phyloP scores from a whole-genome alignment of 768 basidiomycete species.

The Mycena belliarum region DNA sequence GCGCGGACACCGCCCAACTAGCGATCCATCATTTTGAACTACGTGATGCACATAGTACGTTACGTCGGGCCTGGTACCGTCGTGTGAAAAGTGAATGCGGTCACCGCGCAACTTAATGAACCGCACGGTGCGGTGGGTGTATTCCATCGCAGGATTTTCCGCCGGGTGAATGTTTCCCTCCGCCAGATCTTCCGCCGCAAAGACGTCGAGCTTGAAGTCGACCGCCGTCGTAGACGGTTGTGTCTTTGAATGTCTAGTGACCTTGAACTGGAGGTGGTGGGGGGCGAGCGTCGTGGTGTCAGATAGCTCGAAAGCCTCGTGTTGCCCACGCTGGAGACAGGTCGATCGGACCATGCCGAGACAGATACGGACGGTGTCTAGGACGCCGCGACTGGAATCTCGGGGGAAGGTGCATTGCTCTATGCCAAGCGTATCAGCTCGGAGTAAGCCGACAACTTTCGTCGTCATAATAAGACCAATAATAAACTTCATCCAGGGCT shows the following conservation, averaged over 20 bases:
- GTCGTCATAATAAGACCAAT: constrained; percentile 3
- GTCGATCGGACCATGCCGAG: too few species aligned
- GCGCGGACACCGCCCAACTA: constrained; percentile 8
- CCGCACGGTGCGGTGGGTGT: constrained; percentile 6
- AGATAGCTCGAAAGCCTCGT: constrained; percentile 4
- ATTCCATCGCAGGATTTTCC: constrained; percentile 1
- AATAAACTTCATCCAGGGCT: constrained; percentile 12
- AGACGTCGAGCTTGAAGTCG: background rate
- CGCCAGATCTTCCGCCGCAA: background rate
- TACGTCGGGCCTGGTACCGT: background rate
- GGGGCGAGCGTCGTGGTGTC: background rate
- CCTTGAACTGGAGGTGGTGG: background rate
- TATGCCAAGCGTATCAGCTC: constrained; percentile 8
- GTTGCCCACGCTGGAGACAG: background rate
- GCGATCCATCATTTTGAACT: constrained; percentile 3
- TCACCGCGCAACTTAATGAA: constrained; percentile 1
- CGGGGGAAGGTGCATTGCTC: constrained; percentile 6
- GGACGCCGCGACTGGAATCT: constrained; percentile 6
- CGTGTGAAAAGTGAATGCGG: background rate
- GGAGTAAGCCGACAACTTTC: constrained; percentile 4
- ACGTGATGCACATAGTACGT: constrained; percentile 8
- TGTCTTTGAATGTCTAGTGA: background rate
- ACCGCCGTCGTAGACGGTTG: background rate
- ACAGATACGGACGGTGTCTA: background rate
- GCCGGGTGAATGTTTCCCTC: too few species aligned